These are phyloP conservation scores for Magnaporthiopsis rhizophila DNA, from an alignment of 2,329 filamentous ascomycete species.

Conservation along the genomic window DNA sequence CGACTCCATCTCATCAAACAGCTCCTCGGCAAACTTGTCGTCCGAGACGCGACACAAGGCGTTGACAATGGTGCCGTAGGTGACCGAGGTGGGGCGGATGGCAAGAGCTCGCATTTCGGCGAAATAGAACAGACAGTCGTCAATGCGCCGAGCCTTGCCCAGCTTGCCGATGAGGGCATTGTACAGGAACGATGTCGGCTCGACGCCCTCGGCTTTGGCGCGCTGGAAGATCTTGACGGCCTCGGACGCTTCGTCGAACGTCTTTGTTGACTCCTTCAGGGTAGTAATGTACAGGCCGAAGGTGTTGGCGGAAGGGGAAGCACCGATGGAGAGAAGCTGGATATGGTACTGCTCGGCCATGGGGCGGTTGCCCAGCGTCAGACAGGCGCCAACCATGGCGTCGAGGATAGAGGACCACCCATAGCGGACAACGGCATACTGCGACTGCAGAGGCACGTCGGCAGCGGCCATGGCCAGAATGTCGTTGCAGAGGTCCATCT, in stretches of 20 bases:
- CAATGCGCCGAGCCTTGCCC: constrained; percentile 93
- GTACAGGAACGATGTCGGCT: constrained; percentile 94
- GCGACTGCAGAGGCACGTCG: constrained; percentile 76
- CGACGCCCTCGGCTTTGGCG: constrained; percentile 86
- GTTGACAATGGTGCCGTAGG: constrained; percentile 97
- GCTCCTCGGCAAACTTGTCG: constrained; percentile 93
- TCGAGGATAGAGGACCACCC: constrained; percentile 96
- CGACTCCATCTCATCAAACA: constrained; percentile 98
- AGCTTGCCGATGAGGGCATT: constrained; percentile 98
- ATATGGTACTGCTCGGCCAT: constrained; percentile 83
- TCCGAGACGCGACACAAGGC: constrained; percentile 95
- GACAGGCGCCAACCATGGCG: constrained; percentile 88
- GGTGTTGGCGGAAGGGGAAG: constrained; percentile 90
- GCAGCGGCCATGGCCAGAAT: constrained; percentile 82
- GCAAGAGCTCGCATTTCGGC: constrained; percentile 90
- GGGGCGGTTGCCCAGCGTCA: constrained; percentile 72
- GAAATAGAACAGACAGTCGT: constrained; percentile 97
- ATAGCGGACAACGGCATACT: constrained; percentile 83
- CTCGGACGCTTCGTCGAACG: constrained; percentile 93
- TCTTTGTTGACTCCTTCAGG: constrained; percentile 92
- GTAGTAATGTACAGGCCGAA: constrained; percentile 99
- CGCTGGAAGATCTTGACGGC: constrained; percentile 96
- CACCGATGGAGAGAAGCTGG: constrained; percentile 83
- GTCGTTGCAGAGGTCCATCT: constrained; percentile 74
- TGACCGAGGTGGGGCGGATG: constrained; percentile 93